Conservation (phyloP, 78 protist genomes). For the Dictyostelium firmibasis region DNA sequence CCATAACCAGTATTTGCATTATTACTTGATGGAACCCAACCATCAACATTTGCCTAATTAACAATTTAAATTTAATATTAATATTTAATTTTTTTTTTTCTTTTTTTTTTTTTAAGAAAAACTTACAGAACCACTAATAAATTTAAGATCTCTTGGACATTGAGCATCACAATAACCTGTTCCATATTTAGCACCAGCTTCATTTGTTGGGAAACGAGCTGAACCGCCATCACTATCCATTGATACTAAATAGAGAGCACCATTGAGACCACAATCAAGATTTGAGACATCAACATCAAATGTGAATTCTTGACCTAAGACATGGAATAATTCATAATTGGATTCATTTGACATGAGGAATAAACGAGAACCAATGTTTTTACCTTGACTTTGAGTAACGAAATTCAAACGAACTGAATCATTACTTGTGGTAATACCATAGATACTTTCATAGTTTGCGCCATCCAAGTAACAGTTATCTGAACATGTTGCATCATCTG, state of each 20-base stretch:
- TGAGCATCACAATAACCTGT: conserved; percentile 91
- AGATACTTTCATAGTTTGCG: conserved; percentile 50
- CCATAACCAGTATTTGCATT: conserved; percentile 72
- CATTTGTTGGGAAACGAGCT: conserved; percentile 26
- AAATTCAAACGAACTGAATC: conserved; percentile 55
- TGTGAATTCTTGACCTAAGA: conserved; percentile 72
- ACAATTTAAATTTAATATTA: not conserved
- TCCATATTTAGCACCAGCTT: conserved; percentile 85
- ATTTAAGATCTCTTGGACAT: conserved; percentile 88
- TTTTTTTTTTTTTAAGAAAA: not conserved
- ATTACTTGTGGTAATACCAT: conserved; percentile 69
- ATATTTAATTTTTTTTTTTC: not conserved
- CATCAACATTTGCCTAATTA: conserved; percentile 27
- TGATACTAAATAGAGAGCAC: conserved; percentile 84
- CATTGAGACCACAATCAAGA: conserved; percentile 85
- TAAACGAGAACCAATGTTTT: conserved; percentile 82
- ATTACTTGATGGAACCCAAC: conserved; percentile 62
- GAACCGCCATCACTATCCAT: conserved; percentile 86
- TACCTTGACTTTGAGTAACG: conserved; percentile 54
- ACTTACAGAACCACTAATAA: conserved; percentile 67
- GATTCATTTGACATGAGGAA: conserved; percentile 59
- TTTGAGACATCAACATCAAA: conserved; percentile 85
- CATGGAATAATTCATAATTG: conserved; percentile 74
- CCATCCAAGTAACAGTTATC: conserved; percentile 80
- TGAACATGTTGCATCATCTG: conserved; percentile 75